A percentile compares a stretch with the other conserved stretches of the same genome.
These are phyloP conservation scores for Coprinopsis marcescibilis DNA, from an alignment of 768 basidiomycete species.

Conservation along the genomic window DNA sequence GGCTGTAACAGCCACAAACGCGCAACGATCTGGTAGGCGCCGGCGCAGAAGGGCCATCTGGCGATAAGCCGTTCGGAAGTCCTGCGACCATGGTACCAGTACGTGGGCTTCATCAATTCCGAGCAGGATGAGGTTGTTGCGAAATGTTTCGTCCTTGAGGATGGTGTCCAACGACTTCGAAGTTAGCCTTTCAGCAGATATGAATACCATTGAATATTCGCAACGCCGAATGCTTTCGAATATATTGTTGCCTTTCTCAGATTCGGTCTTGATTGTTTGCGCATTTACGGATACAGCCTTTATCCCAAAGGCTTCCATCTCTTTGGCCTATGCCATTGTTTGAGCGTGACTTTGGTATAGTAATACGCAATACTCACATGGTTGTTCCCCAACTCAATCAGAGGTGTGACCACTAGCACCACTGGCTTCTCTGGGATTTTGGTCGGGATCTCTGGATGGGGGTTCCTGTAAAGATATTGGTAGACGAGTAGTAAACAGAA, in stretches of 20 bases:
- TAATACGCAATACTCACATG: slow-evolving; percentile 14
- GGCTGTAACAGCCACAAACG: slow-evolving; percentile 14
- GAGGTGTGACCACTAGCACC: slow-evolving; percentile 18
- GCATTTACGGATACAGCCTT: slow-evolving; percentile 16
- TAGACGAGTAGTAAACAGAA: slow-evolving; percentile 14
- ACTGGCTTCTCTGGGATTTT: slow-evolving; percentile 10
- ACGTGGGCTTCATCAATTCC: slow-evolving; percentile 23
- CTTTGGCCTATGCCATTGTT: slow-evolving; percentile 12
- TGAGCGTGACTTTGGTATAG: background rate
- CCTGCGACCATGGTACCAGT: slow-evolving; percentile 18
- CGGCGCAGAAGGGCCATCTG: slow-evolving; percentile 13
- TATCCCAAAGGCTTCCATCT: slow-evolving; percentile 16
- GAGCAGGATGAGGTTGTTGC: slow-evolving; percentile 16
- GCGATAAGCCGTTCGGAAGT: slow-evolving; percentile 18
- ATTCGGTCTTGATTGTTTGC: slow-evolving; percentile 13
- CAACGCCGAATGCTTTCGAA: slow-evolving; percentile 16
- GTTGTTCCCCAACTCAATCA: slow-evolving; percentile 20
- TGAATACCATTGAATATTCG: slow-evolving; percentile 18
- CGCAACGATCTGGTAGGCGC: slow-evolving; percentile 14
- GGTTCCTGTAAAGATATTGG: slow-evolving; percentile 12
- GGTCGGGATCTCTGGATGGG: slow-evolving; percentile 5
- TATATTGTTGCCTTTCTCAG: slow-evolving; percentile 14
- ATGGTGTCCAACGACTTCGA: slow-evolving; percentile 14
- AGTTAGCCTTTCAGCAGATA: slow-evolving; percentile 17
- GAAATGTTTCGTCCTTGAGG: slow-evolving; percentile 15